Percentiles rank a stretch among this genome's conserved stretches.
Conservation (phyloP, 192 early-diverging fungal species). For the Phlyctochytrium arcticum region DNA sequence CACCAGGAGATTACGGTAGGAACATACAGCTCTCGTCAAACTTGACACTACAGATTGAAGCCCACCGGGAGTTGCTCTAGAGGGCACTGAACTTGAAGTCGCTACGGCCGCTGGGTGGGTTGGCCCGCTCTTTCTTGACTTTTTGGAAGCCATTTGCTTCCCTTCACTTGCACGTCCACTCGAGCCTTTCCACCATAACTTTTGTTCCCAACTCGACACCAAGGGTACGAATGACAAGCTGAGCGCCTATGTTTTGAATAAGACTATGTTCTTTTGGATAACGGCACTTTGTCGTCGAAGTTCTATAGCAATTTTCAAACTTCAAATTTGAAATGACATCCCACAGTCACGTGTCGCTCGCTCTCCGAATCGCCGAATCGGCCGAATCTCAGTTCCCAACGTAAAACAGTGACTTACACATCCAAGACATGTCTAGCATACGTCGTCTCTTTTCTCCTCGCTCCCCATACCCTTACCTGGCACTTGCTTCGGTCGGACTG, state of each 20-base stretch:
- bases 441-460: conserved; percentile 15
- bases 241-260: too few relatives aligned
- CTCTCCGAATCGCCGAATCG: neutral
- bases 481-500: conserved; percentile 10
- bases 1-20: neutral
- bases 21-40: conserved; percentile 25
- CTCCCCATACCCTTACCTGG: conserved; percentile 25
- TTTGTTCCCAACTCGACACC: too few relatives aligned
- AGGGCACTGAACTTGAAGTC: neutral
- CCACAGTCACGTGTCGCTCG: neutral
- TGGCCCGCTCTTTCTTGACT: too few relatives aligned
- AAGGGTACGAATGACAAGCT: too few relatives aligned
- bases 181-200: too few relatives aligned
- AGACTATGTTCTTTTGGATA: too few relatives aligned
- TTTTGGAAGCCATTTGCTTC: too few relatives aligned
- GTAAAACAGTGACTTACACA: neutral
- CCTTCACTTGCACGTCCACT: too few relatives aligned
- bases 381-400: neutral
- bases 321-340: neutral
- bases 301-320: too few relatives aligned
- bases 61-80: neutral
- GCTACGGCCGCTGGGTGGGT: too few relatives aligned
- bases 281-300: too few relatives aligned
- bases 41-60: conserved; percentile 17
- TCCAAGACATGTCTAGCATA: neutral